Evolutionary conservation across 306 rosid genomes (phyloP), one percentile per base, ranked within the genome.

Genomic region (Citrullus mucosospermus): DNA sequence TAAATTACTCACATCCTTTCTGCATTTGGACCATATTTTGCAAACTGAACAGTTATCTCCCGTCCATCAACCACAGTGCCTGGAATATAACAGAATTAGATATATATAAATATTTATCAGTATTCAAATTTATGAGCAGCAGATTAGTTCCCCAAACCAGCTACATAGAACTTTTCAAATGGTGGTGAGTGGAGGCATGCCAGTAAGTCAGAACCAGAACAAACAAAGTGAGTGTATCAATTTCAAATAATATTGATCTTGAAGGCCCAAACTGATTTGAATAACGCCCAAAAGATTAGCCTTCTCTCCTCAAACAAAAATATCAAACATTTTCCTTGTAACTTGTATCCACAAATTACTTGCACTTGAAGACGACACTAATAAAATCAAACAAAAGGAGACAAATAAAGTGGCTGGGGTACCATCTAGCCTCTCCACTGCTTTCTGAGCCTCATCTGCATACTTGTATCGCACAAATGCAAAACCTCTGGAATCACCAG

Each of bases 61-160:
- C 97, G 97, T 22, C 98, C 98, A 83, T 91, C 97, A 77, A 93
- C 97, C 87, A 90, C 87, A 86, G 89, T 88, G 75, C 97, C 97
- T 91, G 86, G 16, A 13, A 75, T 20, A 48, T 48, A 28, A 71
- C 76, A 69, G 7, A 70, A 43, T 70, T 5, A 17, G 6, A 30
- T 41, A 38, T 25, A 56, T 25, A 16, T 53, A 53, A 53, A 25
- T 3, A 17, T 16, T 16, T 60, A 14, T 44, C 54, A 9, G 32
- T 0, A 5, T 60, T n/a, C 5, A 18, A 41, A 68, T 20, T 68
- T 14, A 43, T 22, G 22, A 10, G 34, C 54, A 20, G n/a, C 11
- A 20, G 55, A 20, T 25, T 43, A 69, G 6, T 30, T 44, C 76
- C 58, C 39, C 0, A 48, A 69, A 8, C 6, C 13, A 70, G 20